Evolutionary conservation across 2,329 filamentous ascomycete genomes (phyloP), one percentile per base, ranked within the genome.

Genomic region (Exophiala phaeomuriformis): DNA sequence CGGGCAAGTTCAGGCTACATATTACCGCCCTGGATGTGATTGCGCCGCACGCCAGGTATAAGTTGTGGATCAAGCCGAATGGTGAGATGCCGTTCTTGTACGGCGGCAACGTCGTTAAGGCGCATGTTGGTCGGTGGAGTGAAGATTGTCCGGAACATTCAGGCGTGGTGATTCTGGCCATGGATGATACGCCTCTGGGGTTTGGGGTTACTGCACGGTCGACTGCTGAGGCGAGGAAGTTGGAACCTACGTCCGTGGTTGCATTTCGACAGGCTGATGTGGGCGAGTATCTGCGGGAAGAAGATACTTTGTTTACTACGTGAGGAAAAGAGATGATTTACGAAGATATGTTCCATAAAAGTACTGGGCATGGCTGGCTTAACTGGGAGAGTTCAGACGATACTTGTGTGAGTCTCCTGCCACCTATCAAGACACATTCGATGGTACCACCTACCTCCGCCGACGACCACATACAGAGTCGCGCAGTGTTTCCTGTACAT

Each of bases 61-160:
- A 97, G 81, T 84, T 97, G 64, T 97, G 90, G 90, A 85, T 98
- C 63, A 94, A 94, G 73, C 81, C 84, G 55, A 97, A 97, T 72
- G 93, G 93, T 62, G 90, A 94, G 66, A 95, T 96, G 90, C 91
- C 93, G 1, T 97, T 95, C 70, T 74, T 98, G 44, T 98, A 97
- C 72, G 93, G 93, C 49, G 88, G 88, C 53, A 90, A 97, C 70
- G 78, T 95, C 49, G 82, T 94, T 63, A 88, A 88, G 70, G 86
- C 85, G 32, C 86, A 90, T 68, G 81, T 93, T 12, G 88, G 88
- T 19, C 75, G 90, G 57, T 91, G 87, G 84, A 87, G 83, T 39
- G 90, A 95, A 66, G 91, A 97, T 74, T 90, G 86, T 64, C 90
- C 91, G 0, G 90, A 95, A 72, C 90, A 97, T 71, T 85, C 90